Conservation (phyloP, 768 basidiomycete genomes). For the Megacollybia marginata region DNA sequence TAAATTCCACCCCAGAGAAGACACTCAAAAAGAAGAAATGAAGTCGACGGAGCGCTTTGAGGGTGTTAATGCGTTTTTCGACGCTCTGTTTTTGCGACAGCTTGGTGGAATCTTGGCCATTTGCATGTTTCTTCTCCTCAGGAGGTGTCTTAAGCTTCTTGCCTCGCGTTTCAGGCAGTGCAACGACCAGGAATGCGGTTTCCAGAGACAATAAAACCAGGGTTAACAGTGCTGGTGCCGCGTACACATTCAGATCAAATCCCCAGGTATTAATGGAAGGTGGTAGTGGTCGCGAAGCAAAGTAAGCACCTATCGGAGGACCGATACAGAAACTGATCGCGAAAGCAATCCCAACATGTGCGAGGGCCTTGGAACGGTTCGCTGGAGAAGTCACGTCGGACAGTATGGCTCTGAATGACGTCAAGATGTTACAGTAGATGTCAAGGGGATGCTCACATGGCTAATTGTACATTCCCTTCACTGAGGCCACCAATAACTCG, state of each 20-base stretch:
- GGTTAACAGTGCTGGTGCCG: conserved; percentile 80
- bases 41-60: conserved; percentile 54
- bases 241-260: conserved; percentile 79
- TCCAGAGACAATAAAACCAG: conserved; percentile 71
- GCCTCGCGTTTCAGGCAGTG: conserved; percentile 82
- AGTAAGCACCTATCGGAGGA: conserved; percentile 93
- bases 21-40: conserved; percentile 85
- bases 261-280: conserved; percentile 47
- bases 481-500: conserved; percentile 88
- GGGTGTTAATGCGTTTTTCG: conserved; percentile 45
- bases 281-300: conserved; percentile 80
- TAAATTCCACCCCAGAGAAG: conserved; percentile 96
- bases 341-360: conserved; percentile 94
- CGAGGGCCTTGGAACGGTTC: conserved; percentile 78
- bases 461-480: conserved; percentile 96
- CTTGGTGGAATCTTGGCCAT: conserved; percentile 18
- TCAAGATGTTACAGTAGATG: not conserved
- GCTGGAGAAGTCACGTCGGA: conserved; percentile 81
- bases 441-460: conserved; percentile 55
- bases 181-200: conserved; percentile 66
- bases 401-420: conserved; percentile 68
- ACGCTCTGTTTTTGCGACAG: conserved; percentile 21
- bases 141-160: conserved; percentile 20
- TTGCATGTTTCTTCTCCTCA: conserved; percentile 12
- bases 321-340: conserved; percentile 91